A percentile compares a stretch with the other conserved stretches of the same genome.
Evolutionary conservation across 2,329 filamentous ascomycete species (phyloP).

Genomic region (Neonectria magnoliae): DNA sequence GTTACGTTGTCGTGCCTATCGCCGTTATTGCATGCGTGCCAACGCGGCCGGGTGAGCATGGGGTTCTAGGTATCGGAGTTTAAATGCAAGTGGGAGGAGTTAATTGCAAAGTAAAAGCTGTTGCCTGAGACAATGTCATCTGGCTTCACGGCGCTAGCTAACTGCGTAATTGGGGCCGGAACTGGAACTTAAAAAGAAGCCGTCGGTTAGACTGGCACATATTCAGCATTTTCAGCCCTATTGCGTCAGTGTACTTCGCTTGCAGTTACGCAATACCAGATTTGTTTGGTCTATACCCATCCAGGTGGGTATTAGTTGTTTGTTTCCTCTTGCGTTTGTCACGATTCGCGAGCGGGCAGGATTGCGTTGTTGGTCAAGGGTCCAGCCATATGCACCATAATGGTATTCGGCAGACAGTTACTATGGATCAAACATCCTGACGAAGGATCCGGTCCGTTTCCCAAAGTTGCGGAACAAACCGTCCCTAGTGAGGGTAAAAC

Average conservation of each 20-base stretch:
- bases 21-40: neutral
- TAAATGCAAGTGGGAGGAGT: neutral
- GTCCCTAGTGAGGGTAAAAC: neutral
- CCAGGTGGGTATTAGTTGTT: neutral
- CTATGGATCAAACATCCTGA: neutral
- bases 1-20: slow-evolving; percentile 1
- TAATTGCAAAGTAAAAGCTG: neutral
- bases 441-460: neutral
- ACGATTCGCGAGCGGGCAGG: neutral
- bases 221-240: slow-evolving; percentile 30
- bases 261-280: neutral
- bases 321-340: neutral
- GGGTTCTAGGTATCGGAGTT: neutral
- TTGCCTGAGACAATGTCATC: neutral
- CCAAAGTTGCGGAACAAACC: neutral
- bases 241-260: slow-evolving; percentile 6
- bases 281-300: neutral
- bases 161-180: slow-evolving; percentile 9
- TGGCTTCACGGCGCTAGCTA: neutral
- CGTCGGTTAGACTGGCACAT: slow-evolving; percentile 27
- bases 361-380: slow-evolving; percentile 4
- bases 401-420: neutral
- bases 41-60: neutral
- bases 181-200: slow-evolving; percentile 4
- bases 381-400: neutral